Conservation (phyloP, 441 rosid genomes). For the Gossypium davidsonii region DNA sequence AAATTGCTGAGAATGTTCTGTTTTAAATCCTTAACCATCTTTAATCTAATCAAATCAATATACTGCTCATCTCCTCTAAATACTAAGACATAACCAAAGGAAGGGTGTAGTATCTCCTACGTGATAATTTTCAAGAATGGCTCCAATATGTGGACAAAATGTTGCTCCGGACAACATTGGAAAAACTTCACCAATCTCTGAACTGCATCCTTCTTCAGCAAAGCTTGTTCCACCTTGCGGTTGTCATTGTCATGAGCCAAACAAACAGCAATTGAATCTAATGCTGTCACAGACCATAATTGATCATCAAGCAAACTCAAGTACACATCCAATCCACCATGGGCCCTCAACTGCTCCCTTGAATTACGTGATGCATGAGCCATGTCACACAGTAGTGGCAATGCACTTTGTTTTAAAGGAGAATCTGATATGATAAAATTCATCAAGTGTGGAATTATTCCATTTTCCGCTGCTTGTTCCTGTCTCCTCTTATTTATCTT, state of each 20-base stretch:
- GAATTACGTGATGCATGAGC: slow-evolving; percentile 99
- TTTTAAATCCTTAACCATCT: not conserved
- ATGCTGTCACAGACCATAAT: slow-evolving; percentile 81
- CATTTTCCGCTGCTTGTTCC: slow-evolving; percentile 99
- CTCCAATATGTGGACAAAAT: slow-evolving; percentile 92
- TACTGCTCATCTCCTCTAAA: not conserved
- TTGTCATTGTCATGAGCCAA: slow-evolving; percentile 95
- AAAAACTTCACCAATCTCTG: slow-evolving; percentile 84
- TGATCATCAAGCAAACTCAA: slow-evolving; percentile 86
- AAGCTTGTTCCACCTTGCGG: slow-evolving; percentile 88
- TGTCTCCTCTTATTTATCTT: slow-evolving; percentile 98
- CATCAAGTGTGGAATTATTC: slow-evolving; percentile 94
- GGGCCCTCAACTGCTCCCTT: slow-evolving; percentile 94
- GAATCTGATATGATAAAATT: slow-evolving; percentile 72
- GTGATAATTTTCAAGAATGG: slow-evolving; percentile 95
- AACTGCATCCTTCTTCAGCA: slow-evolving; percentile 82
- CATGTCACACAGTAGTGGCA: slow-evolving; percentile 94
- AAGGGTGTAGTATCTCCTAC: slow-evolving; percentile 30
- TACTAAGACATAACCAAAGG: not conserved
- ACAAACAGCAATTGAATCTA: slow-evolving; percentile 98
- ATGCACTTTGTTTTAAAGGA: slow-evolving; percentile 73
- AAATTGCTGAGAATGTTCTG: not conserved
- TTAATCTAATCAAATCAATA: not conserved
- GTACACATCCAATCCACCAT: slow-evolving; percentile 93
- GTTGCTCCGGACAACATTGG: slow-evolving; percentile 87